Conservation (phyloP, 1,284 basidiomycete genomes). For the Wolfiporia cocos region DNA sequence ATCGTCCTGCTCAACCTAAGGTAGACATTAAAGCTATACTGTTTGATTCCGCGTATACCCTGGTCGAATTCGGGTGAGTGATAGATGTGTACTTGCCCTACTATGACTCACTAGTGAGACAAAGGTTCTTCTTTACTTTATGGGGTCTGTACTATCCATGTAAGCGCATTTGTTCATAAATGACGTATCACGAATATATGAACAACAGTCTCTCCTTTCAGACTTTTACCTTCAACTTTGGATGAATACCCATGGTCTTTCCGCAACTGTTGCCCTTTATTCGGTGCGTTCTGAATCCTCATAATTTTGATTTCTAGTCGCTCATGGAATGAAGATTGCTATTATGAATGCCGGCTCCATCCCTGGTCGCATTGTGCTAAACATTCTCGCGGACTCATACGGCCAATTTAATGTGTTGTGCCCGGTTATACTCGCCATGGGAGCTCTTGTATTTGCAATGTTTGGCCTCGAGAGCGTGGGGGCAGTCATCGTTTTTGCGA, state of each 20-base stretch:
- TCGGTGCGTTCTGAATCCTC: constrained; percentile 5
- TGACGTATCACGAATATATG: too few relatives aligned
- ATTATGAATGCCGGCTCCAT: constrained; percentile 14
- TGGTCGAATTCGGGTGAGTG: constrained; percentile 14
- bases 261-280: constrained; percentile 16
- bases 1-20: neutral
- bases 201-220: too few relatives aligned
- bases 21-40: constrained; percentile 9
- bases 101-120: neutral
- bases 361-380: constrained; percentile 13
- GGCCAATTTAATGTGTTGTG: constrained; percentile 17
- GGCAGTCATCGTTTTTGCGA: constrained; percentile 14
- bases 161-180: constrained; percentile 1
- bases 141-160: constrained; percentile 7
- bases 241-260: constrained; percentile 15
- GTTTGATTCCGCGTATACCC: constrained; percentile 15
- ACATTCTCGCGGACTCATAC: constrained; percentile 13
- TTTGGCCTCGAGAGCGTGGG: constrained; percentile 12
- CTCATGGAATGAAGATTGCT: constrained; percentile 11
- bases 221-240: constrained; percentile 22
- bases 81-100: neutral
- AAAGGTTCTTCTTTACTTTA: neutral
- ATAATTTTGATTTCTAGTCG: neutral
- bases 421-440: constrained; percentile 4
- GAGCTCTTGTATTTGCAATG: constrained; percentile 15